phyloP scores from a whole-genome alignment of 352 stramenopile genomes.

The Globisporangium sylvaticum region DNA sequence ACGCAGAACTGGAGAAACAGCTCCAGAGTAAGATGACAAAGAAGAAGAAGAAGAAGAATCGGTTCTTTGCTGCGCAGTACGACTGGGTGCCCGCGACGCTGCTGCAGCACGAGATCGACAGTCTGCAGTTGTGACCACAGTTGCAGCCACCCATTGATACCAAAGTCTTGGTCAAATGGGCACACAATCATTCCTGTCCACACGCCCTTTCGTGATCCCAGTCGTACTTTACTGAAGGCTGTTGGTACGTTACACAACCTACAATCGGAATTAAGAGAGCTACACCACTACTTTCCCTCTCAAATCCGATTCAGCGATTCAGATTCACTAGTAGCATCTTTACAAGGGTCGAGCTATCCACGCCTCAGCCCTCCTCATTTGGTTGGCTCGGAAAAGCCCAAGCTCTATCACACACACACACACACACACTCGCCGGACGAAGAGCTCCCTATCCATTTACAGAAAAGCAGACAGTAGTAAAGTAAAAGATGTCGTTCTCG shows the following conservation, averaged over 20 bases:
- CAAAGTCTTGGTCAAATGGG: not conserved
- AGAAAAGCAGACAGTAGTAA: not conserved
- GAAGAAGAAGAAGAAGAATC: slow-evolving; percentile 14
- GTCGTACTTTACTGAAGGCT: not conserved
- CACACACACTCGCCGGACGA: not conserved
- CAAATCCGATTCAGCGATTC: not conserved
- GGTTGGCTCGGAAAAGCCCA: slow-evolving; percentile 9
- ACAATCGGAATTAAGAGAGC: not conserved
- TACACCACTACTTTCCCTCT: not conserved
- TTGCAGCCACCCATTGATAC: not conserved
- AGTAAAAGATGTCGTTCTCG: slow-evolving; percentile 32
- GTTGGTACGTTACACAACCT: not conserved
- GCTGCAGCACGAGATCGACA: slow-evolving; percentile 23
- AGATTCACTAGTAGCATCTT: not conserved
- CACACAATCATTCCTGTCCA: slow-evolving; percentile 1
- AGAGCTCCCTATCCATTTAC: not conserved
- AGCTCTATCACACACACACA: not conserved
- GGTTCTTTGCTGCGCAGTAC: slow-evolving; percentile 38
- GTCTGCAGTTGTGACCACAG: not conserved
- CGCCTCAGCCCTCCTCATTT: not conserved
- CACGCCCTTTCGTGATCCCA: not conserved
- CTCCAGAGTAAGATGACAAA: slow-evolving; percentile 15
- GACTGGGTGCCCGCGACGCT: slow-evolving; percentile 55
- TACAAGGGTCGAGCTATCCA: not conserved
- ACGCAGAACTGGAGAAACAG: slow-evolving; percentile 5